Conservation (phyloP, 2,329 filamentous ascomycete species). For the Monilinia fructicola region DNA sequence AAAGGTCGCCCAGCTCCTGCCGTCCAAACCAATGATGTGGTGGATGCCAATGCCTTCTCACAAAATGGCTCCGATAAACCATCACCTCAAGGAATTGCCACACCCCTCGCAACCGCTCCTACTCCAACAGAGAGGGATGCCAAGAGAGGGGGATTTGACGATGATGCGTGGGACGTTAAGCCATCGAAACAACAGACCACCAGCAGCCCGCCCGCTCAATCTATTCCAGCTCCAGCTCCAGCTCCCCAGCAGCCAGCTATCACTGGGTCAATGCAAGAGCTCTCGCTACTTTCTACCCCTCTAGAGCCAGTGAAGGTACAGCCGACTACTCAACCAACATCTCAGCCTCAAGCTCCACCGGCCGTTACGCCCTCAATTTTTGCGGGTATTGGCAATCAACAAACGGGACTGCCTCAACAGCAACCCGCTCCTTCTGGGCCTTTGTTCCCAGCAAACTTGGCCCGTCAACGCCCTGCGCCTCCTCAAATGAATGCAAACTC, state of each 20-base stretch:
- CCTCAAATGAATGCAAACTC: constrained; percentile 60
- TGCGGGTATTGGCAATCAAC: constrained; percentile 49
- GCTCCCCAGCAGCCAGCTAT: constrained; percentile 50
- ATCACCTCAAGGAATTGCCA: constrained; percentile 47
- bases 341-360: constrained; percentile 38
- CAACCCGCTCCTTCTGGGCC: constrained; percentile 27
- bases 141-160: constrained; percentile 72
- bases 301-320: constrained; percentile 53
- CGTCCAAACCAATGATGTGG: constrained; percentile 80
- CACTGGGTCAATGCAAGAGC: constrained; percentile 68
- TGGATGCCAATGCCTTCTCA: constrained; percentile 84
- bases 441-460: constrained; percentile 45
- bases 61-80: constrained; percentile 46
- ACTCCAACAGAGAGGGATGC: constrained; percentile 51
- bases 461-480: constrained; percentile 68
- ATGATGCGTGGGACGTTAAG: constrained; percentile 97
- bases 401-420: constrained; percentile 44
- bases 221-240: constrained; percentile 43
- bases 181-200: constrained; percentile 58
- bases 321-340: constrained; percentile 37
- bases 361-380: constrained; percentile 63
- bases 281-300: constrained; percentile 62
- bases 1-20: constrained; percentile 86
- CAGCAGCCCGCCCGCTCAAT: constrained; percentile 42
- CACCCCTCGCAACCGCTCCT: constrained; percentile 45